Percentiles rank a stretch among this genome's conserved stretches.
phyloP scores from a whole-genome alignment of 2,329 filamentous ascomycete species.

The Tolypocladium guangdongense region DNA sequence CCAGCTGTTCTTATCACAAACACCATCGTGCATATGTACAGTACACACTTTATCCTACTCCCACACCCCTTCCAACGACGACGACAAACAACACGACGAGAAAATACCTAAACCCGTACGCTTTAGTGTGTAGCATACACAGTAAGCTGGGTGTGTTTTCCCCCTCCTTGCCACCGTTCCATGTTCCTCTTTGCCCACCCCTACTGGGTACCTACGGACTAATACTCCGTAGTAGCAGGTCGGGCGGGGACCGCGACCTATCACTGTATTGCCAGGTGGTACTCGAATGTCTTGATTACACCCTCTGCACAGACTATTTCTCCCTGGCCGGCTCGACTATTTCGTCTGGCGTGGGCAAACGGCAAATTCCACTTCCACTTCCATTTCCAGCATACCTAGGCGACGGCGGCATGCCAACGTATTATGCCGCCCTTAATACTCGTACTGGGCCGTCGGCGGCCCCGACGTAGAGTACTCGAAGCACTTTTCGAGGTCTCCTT shows the following conservation, averaged over 20 bases:
- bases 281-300: neutral
- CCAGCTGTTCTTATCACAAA: neutral
- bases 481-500: neutral
- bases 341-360: neutral
- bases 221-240: neutral
- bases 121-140: neutral
- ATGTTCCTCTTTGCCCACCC: neutral
- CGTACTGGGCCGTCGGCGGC: neutral
- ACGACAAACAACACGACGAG: neutral
- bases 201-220: neutral
- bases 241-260: neutral
- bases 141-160: neutral
- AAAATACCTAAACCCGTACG: neutral
- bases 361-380: neutral
- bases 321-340: neutral
- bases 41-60: neutral
- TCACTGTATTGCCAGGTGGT: neutral
- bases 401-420: too few species aligned
- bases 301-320: neutral
- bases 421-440: too few species aligned
- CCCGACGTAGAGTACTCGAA: neutral
- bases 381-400: neutral
- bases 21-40: neutral
- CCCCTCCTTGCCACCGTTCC: neutral
- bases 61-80: neutral